Conservation (phyloP, 345 rosid genomes). For the Angophora floribunda region DNA sequence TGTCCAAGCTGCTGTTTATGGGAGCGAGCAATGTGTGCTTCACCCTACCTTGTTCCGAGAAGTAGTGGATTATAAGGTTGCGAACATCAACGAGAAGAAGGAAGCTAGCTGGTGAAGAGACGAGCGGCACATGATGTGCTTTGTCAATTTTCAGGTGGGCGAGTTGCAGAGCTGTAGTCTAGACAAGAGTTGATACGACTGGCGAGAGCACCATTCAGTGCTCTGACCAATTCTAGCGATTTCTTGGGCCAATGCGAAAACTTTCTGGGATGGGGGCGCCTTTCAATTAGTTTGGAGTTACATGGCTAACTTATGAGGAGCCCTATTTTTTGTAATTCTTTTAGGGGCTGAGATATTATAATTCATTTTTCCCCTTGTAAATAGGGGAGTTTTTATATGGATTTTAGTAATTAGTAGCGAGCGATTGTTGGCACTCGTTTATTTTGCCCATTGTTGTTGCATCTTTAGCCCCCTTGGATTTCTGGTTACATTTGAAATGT, state of each 20-base stretch:
- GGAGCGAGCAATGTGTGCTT: slow-evolving; percentile 68
- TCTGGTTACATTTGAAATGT: background rate
- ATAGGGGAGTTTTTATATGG: background rate
- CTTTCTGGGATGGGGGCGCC: background rate
- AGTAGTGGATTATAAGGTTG: slow-evolving; percentile 90
- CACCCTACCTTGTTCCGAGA: slow-evolving; percentile 69
- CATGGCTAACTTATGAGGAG: background rate
- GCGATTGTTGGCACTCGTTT: background rate
- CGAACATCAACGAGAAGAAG: slow-evolving; percentile 92
- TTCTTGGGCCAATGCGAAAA: background rate
- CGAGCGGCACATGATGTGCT: background rate
- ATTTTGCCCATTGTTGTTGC: background rate
- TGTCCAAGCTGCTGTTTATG: slow-evolving; percentile 91
- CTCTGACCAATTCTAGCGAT: background rate
- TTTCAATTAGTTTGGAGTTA: background rate
- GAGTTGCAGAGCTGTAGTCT: background rate
- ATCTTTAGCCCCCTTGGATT: background rate
- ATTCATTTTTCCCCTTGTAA: background rate
- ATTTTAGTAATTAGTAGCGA: background rate
- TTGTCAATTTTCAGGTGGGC: background rate
- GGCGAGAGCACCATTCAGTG: background rate
- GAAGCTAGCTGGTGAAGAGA: slow-evolving; percentile 42
- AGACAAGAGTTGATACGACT: background rate
- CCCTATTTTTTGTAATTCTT: background rate
- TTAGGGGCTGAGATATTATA: background rate